Percentiles rank a stretch among this genome's conserved stretches.
phyloP scores from a whole-genome alignment of 2,329 filamentous ascomycete species.

The Didymella arachidicola region DNA sequence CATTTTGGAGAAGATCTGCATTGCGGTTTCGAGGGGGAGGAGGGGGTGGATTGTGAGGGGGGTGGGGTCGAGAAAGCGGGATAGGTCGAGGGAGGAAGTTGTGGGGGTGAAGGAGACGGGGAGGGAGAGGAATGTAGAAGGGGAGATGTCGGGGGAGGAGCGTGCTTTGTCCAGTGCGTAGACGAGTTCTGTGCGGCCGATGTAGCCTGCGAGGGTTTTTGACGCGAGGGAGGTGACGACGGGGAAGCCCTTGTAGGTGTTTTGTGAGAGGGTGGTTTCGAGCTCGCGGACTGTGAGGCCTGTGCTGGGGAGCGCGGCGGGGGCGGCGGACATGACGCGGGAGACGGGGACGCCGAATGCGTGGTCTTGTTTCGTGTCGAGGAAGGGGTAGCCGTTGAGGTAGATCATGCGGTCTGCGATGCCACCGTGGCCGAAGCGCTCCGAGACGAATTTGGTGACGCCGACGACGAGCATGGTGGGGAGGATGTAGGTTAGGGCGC shows the following conservation, averaged over 20 bases:
- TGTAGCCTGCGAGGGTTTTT: constrained; percentile 84
- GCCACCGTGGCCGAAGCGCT: constrained; percentile 91
- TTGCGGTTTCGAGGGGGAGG: constrained; percentile 91
- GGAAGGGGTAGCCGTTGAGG: constrained; percentile 96
- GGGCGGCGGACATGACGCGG: constrained; percentile 81
- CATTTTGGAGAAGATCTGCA: constrained; percentile 99
- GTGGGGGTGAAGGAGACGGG: too few species aligned
- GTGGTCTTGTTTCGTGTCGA: constrained; percentile 97
- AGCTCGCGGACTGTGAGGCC: constrained; percentile 79
- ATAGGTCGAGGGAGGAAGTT: constrained; percentile 70
- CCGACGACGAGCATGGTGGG: constrained; percentile 99
- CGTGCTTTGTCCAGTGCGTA: constrained; percentile 87
- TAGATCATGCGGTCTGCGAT: constrained; percentile 99
- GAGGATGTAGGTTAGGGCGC: constrained; percentile 95
- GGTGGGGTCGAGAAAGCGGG: constrained; percentile 85
- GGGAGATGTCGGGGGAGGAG: constrained; percentile 44
- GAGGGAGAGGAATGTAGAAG: too few species aligned
- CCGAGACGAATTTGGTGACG: constrained; percentile 90
- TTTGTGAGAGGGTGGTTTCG: too few species aligned
- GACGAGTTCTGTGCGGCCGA: constrained; percentile 87
- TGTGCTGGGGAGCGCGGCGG: constrained; percentile 75
- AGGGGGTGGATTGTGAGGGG: constrained; percentile 91
- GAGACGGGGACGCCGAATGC: constrained; percentile 95
- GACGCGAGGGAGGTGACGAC: constrained; percentile 77
- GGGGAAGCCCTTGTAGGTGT: constrained; percentile 90